phyloP scores from a whole-genome alignment of 2,329 filamentous ascomycete species.

The Cercospora janseana region DNA sequence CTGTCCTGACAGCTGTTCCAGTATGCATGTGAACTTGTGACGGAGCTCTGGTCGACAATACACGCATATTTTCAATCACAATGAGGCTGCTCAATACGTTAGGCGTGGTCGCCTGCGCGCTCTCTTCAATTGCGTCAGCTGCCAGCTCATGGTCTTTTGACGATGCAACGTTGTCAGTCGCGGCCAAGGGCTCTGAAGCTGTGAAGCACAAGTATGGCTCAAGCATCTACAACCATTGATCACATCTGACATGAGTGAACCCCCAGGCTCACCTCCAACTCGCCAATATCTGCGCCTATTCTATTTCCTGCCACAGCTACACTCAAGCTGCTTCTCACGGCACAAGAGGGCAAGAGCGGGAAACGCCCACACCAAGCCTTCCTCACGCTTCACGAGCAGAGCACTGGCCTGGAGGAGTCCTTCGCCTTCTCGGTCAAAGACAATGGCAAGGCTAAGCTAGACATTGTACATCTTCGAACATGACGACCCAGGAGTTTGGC shows the following conservation, averaged over 20 bases:
- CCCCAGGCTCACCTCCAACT: conserved; percentile 12
- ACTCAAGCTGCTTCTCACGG: conserved; percentile 78
- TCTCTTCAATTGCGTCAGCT: conserved; percentile 40
- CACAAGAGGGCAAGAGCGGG: conserved; percentile 71
- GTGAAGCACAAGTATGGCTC: conserved; percentile 58
- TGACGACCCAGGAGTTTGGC: neutral
- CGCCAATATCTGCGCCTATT: conserved; percentile 52
- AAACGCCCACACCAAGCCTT: conserved; percentile 94
- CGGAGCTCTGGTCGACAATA: too few relatives aligned
- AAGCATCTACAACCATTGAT: neutral
- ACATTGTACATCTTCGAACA: conserved; percentile 64
- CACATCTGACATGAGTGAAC: neutral
- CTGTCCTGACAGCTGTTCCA: conserved; percentile 3
- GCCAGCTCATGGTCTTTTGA: conserved; percentile 69
- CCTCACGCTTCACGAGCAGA: conserved; percentile 72
- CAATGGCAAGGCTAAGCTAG: conserved; percentile 78
- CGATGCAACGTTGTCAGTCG: conserved; percentile 66
- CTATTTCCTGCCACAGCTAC: conserved; percentile 60
- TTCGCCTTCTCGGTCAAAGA: conserved; percentile 83
- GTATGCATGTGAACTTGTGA: neutral
- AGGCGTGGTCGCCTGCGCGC: conserved; percentile 16
- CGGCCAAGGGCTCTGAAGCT: conserved; percentile 55
- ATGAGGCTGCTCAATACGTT: conserved; percentile 32
- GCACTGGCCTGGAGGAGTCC: conserved; percentile 77
- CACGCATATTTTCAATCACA: conserved; percentile 14